Base-by-base conservation (phyloP, 2,329 filamentous ascomycete species). In the Hypomyces rosellus region DNA sequence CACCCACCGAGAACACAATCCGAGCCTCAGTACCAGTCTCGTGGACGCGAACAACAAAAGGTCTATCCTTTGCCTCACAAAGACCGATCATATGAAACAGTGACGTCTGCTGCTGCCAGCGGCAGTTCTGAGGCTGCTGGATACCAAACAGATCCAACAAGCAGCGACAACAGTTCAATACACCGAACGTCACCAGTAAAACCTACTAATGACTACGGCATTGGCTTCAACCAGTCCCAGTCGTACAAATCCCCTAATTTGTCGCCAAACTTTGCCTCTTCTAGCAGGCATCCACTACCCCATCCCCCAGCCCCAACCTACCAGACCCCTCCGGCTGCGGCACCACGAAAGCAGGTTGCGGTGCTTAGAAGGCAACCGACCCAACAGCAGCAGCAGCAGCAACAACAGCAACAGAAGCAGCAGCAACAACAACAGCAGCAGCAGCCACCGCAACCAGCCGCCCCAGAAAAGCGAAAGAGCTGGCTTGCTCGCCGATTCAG, bases 121-220 rank as follows among this genome's bases (percentile, higher is more conserved):
- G 87, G 84, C 45, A 86, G 81, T 58, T 82, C 85, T 55, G 90
- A 96, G 51, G 84, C 84, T 12, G 84, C 81, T 63, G 85, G 84
- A 50, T 91, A 93, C 67, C 85, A 85, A 57, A 95, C 89, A 53
- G 90, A 96, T 64, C 91, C 88, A 39, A 72, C 78, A 50, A 93
- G 88, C 71, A 96, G 90, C 63, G 88, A 96, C 64, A 95, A 95
- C 70, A 95, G 89, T 71, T 95, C 89, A 2, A 81, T 95, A 59
- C 89, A 96, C 64, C 84, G 89, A 54, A 74, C 84, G 20, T 78
- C 83, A 46, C 73, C 75, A 5, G 71, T 61, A 25, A 77, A 83
- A 45, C 75, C 77, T 7, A 62, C 69, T 5, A 84, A 86, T 48
- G 78, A 77, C 55, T 88, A 88, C 59, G 85, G 86, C 46, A 84